Evolutionary conservation across 352 stramenopile species (phyloP).

Genomic region (Pythium brachiatum): DNA sequence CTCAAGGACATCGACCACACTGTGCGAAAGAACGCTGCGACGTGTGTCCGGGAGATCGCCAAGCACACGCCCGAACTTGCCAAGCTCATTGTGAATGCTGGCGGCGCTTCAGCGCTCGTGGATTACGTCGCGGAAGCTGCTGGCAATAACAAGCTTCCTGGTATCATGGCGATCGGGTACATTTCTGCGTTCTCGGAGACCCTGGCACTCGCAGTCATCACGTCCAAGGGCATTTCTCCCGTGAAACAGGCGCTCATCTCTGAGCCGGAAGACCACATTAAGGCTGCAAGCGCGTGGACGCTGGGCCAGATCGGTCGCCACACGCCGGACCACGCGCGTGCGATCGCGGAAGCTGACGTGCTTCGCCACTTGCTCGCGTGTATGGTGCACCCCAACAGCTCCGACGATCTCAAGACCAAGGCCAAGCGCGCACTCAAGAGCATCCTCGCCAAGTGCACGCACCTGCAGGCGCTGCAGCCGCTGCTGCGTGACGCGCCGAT

Average conservation of each 20-base stretch:
- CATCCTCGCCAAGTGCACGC: constrained; percentile 93
- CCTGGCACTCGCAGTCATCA: constrained; percentile 92
- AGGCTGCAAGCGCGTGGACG: constrained; percentile 94
- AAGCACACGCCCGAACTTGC: constrained; percentile 95
- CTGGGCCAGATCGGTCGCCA: constrained; percentile 94
- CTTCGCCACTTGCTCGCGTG: constrained; percentile 91
- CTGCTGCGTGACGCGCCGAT: constrained; percentile 90
- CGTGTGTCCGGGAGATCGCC: constrained; percentile 92
- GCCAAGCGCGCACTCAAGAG: constrained; percentile 93
- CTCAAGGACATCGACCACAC: constrained; percentile 94
- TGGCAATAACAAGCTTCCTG: constrained; percentile 92
- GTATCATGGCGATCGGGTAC: constrained; percentile 95
- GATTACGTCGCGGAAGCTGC: constrained; percentile 91
- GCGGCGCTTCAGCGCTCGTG: constrained; percentile 92
- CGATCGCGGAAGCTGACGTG: constrained; percentile 91
- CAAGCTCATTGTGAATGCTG: constrained; percentile 94
- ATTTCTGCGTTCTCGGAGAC: constrained; percentile 95
- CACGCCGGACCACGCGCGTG: constrained; percentile 91
- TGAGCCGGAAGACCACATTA: constrained; percentile 95
- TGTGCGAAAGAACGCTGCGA: constrained; percentile 95
- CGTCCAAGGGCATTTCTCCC: constrained; percentile 90
- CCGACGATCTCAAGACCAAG: constrained; percentile 93
- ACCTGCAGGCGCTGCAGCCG: constrained; percentile 91
- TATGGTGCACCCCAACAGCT: constrained; percentile 91
- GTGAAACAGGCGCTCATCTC: constrained; percentile 92